These are phyloP conservation scores for Trichoderma polysporum DNA, from an alignment of 2,329 filamentous ascomycete genomes.

Conservation along the genomic window DNA sequence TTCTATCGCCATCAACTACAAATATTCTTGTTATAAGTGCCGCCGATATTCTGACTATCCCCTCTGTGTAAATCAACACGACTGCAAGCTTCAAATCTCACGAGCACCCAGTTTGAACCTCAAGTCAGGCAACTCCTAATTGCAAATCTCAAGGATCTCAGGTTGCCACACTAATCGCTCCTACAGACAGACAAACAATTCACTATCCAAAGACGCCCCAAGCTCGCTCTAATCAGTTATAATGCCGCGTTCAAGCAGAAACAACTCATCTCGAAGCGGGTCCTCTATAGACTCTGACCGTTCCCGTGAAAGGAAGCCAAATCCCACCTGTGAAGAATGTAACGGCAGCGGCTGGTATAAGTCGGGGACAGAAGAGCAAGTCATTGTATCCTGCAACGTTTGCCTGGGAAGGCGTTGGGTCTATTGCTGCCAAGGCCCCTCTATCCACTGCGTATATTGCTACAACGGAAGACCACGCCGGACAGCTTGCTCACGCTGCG, in stretches of 20 bases:
- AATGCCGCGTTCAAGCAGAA: constrained; percentile 14
- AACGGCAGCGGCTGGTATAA: constrained; percentile 1
- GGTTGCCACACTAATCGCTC: constrained; percentile 10
- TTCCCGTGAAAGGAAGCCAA: constrained; percentile 9
- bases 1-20: neutral
- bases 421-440: constrained; percentile 4
- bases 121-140: neutral
- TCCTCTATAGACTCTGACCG: constrained; percentile 11
- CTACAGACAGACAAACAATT: neutral
- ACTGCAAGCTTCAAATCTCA: neutral
- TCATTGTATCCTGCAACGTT: neutral
- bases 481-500: neutral
- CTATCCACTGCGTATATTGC: neutral
- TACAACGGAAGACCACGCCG: neutral
- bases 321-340: constrained; percentile 17
- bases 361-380: neutral
- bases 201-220: neutral
- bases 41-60: neutral
- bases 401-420: neutral
- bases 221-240: neutral
- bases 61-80: neutral
- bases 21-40: neutral
- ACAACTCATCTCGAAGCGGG: constrained; percentile 1
- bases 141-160: neutral
- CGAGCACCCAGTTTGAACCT: neutral